Evolutionary conservation across 768 basidiomycete genomes (phyloP).

Genomic region (Coprinopsis sp.): DNA sequence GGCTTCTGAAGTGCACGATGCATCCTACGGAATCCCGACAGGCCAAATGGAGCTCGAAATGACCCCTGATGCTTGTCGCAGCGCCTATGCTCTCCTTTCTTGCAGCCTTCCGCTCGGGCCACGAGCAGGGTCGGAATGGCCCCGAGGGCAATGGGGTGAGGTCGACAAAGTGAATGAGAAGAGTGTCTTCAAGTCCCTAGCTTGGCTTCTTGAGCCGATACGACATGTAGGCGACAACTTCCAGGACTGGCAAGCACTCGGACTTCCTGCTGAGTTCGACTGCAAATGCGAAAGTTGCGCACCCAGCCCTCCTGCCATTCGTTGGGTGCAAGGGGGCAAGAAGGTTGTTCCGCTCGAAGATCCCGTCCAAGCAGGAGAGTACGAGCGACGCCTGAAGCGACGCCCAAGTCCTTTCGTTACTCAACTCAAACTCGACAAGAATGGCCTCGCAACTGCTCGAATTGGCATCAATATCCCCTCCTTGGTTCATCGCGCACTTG

Average conservation of each 20-base stretch:
- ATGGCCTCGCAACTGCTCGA: conserved; percentile 64
- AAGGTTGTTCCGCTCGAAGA: conserved; percentile 75
- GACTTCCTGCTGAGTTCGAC: conserved; percentile 35
- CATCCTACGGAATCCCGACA: conserved; percentile 62
- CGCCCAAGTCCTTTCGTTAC: conserved; percentile 86
- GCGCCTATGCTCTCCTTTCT: conserved; percentile 74
- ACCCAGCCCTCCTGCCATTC: conserved; percentile 67
- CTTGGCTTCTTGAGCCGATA: conserved; percentile 86
- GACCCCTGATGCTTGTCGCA: conserved; percentile 59
- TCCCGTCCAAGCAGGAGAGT: conserved; percentile 79
- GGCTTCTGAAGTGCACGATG: conserved; percentile 51
- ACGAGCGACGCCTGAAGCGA: conserved; percentile 82
- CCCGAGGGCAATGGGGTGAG: conserved; percentile 64
- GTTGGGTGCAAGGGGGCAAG: conserved; percentile 65
- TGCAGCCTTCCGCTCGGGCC: conserved; percentile 69
- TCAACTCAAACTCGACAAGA: conserved; percentile 64
- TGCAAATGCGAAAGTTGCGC: conserved; percentile 76
- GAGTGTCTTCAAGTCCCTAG: conserved; percentile 69
- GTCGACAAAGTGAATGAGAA: conserved; percentile 88
- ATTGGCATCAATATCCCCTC: conserved; percentile 88
- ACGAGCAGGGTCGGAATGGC: conserved; percentile 78
- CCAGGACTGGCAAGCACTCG: conserved; percentile 60
- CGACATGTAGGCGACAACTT: conserved; percentile 67
- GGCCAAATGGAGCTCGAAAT: conserved; percentile 46
- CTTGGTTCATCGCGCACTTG: conserved; percentile 79